These are phyloP conservation scores for Plantago lanceolata DNA, from an alignment of 305 asterid species.

Conservation along the genomic window DNA sequence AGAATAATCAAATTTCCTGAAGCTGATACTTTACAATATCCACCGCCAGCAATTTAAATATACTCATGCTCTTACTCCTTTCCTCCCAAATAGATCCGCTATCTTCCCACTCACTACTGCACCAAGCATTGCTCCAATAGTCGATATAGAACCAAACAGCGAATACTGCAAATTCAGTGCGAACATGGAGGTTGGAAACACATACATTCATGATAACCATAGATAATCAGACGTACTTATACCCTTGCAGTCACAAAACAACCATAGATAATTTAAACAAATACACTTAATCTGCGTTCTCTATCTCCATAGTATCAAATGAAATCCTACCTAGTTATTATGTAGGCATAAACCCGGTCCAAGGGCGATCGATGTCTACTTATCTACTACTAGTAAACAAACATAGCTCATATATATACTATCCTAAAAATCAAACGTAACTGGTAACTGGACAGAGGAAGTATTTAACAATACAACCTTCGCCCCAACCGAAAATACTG, in stretches of 20 bases:
- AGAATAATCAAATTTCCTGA: not conserved
- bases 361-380: not conserved
- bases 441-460: no score
- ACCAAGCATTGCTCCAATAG: conserved; percentile 86
- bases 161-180: conserved; percentile 52
- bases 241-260: not conserved
- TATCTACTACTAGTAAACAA: not conserved
- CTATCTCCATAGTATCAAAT: not conserved
- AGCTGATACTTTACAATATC: conserved; percentile 7
- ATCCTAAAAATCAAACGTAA: no score
- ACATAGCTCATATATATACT: no score
- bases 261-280: not conserved
- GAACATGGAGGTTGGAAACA: conserved; percentile 1
- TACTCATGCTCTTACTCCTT: conserved; percentile 45
- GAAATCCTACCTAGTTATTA: not conserved
- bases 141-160: conserved; percentile 76
- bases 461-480: not conserved
- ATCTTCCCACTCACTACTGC: conserved; percentile 74
- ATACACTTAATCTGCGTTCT: not conserved
- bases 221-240: not conserved
- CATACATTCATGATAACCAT: not conserved
- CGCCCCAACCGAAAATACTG: not conserved
- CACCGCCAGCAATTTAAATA: conserved; percentile 12
- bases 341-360: not conserved
- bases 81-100: conserved; percentile 76